These are phyloP conservation scores for Leishmania arabica DNA, from an alignment of 208 protist genomes.

Conservation along the genomic window DNA sequence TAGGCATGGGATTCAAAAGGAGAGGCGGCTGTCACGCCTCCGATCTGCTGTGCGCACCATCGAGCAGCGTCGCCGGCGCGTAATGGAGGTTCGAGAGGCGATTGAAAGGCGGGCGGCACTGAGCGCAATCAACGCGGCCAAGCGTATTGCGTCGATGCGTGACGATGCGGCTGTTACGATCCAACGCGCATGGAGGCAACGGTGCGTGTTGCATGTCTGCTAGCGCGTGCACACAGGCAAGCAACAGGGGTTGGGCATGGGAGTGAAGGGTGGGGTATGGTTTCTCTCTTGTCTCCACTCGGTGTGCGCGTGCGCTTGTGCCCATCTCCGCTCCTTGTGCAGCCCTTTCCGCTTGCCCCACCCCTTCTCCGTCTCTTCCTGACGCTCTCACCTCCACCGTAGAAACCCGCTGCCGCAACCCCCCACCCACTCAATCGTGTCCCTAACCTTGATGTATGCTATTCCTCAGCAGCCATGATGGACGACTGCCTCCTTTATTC, in stretches of 20 bases:
- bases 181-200: conserved; percentile 47
- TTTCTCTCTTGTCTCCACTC: neutral
- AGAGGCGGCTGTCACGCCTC: neutral
- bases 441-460: neutral
- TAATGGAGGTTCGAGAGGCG: conserved; percentile 17
- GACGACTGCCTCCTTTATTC: neutral
- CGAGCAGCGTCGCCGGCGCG: conserved; percentile 5
- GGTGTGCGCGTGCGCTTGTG: neutral
- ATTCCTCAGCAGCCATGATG: neutral
- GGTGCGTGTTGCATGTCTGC: no score
- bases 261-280: neutral
- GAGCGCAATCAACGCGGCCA: neutral
- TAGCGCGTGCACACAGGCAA: neutral
- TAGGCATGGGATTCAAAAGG: neutral
- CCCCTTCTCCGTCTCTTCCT: neutral
- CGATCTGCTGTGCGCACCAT: conserved; percentile 11
- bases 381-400: neutral
- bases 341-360: neutral
- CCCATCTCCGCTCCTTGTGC: neutral
- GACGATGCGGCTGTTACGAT: conserved; percentile 58
- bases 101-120: neutral
- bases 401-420: neutral
- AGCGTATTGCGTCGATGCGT: conserved; percentile 11
- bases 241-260: neutral
- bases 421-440: neutral